Evolutionary conservation across 169 alveolate genomes (phyloP).

Genomic region (Plasmodium berghei): DNA sequence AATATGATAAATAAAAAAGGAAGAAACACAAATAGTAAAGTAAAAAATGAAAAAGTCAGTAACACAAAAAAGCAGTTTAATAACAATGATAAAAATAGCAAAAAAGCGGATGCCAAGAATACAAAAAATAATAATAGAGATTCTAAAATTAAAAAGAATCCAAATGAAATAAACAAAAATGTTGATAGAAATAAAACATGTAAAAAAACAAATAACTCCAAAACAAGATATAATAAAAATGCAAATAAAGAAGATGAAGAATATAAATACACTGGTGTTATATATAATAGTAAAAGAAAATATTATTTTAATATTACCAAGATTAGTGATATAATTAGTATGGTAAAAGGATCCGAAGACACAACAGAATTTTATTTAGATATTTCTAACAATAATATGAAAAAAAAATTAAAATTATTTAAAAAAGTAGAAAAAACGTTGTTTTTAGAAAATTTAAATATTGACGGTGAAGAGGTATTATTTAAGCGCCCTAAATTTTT

Average conservation of each 20-base stretch:
- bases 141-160: conserved; percentile 7
- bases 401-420: conserved; percentile 40
- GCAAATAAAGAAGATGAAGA: conserved; percentile 19
- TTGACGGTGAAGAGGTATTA: conserved; percentile 52
- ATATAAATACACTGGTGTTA: conserved; percentile 34
- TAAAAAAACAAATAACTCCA: conserved; percentile 5
- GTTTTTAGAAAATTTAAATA: conserved; percentile 56
- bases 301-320: conserved; percentile 35
- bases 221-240: neutral
- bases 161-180: neutral
- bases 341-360: conserved; percentile 57
- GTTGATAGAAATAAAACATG: neutral
- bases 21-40: neutral
- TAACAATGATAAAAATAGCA: conserved; percentile 1
- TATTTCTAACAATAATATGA: conserved; percentile 51
- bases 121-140: conserved; percentile 8
- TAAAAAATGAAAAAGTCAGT: neutral
- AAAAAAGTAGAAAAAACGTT: conserved; percentile 52
- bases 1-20: neutral
- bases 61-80: neutral
- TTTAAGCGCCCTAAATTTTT: conserved; percentile 72
- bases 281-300: conserved; percentile 49
- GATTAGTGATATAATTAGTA: conserved; percentile 41
- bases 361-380: conserved; percentile 40
- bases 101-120: neutral